phyloP scores from a whole-genome alignment of 805 yeast genomes.

The Lipomyces oligophaga region DNA sequence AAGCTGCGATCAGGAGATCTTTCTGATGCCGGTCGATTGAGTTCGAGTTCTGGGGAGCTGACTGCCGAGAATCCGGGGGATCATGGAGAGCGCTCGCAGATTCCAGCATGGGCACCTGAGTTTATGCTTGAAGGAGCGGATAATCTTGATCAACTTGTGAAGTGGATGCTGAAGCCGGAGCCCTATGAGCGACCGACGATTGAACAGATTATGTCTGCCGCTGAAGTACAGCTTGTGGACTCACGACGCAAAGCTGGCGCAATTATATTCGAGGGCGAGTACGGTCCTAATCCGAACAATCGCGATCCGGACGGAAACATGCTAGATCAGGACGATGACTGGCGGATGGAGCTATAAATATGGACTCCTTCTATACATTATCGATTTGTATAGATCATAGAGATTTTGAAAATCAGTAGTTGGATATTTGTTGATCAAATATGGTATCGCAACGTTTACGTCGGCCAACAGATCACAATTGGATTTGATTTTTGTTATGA shows the following conservation, averaged over 20 bases:
- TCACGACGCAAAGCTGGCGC: conserved; percentile 85
- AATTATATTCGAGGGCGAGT: conserved; percentile 91
- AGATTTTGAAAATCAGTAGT: no score
- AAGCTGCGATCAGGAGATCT: conserved; percentile 91
- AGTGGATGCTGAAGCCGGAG: conserved; percentile 84
- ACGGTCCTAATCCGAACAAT: conserved; percentile 67
- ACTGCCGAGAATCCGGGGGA: conserved; percentile 33
- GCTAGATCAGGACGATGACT: conserved; percentile 29
- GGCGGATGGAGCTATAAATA: conserved; percentile 28
- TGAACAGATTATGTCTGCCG: conserved; percentile 58
- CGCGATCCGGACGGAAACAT: conserved; percentile 12
- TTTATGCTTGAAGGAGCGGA: conserved; percentile 64
- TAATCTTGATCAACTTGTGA: conserved; percentile 67
- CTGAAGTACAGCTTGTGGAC: conserved; percentile 76
- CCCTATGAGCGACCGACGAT: conserved; percentile 82
- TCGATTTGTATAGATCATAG: no score
- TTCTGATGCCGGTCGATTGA: conserved; percentile 61
- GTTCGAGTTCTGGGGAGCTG: conserved; percentile 55
- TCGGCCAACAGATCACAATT: no score
- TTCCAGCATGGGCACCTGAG: conserved; percentile 83
- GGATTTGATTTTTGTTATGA: no score
- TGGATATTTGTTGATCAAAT: no score
- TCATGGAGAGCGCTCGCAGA: conserved; percentile 13
- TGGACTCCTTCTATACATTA: no score
- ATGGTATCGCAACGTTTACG: no score